These are phyloP conservation scores for Cordyceps fumosorosea DNA, from an alignment of 2,329 filamentous ascomycete species.

Conservation along the genomic window DNA sequence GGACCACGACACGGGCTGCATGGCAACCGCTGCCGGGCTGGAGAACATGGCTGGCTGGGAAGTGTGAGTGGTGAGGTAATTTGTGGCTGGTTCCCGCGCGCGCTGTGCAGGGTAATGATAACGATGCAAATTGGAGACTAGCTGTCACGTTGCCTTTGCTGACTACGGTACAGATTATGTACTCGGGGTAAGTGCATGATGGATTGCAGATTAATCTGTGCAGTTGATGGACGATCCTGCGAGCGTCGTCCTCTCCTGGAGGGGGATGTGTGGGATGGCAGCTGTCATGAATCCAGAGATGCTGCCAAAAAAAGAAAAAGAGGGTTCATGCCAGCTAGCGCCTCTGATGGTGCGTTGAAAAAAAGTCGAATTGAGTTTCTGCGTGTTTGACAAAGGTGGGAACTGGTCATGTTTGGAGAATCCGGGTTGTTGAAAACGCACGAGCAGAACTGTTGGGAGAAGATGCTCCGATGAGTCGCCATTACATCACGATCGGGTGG, in stretches of 20 bases:
- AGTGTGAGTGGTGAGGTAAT: not conserved
- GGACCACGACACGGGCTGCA: not conserved
- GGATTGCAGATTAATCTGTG: not conserved
- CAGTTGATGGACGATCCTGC: not conserved
- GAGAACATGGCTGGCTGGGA: not conserved
- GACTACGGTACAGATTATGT: not conserved
- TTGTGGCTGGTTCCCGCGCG: not conserved
- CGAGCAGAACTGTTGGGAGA: not conserved
- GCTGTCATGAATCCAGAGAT: not conserved
- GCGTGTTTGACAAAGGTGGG: not conserved
- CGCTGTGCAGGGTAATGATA: not conserved
- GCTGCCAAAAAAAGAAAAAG: not conserved
- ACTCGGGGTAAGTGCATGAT: not conserved
- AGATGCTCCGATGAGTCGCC: too few relatives aligned
- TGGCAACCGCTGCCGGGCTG: not conserved
- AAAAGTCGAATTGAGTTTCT: not conserved
- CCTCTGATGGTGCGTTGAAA: not conserved
- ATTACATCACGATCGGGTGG: not conserved
- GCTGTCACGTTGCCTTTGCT: slow-evolving; percentile 3
- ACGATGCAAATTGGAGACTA: not conserved
- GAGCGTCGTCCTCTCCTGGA: not conserved
- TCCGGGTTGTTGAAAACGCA: not conserved
- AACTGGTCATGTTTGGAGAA: not conserved
- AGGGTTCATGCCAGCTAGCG: not conserved
- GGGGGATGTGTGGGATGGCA: not conserved